Evolutionary conservation across 441 rosid species (phyloP).

Genomic region (Gossypium armourianum): DNA sequence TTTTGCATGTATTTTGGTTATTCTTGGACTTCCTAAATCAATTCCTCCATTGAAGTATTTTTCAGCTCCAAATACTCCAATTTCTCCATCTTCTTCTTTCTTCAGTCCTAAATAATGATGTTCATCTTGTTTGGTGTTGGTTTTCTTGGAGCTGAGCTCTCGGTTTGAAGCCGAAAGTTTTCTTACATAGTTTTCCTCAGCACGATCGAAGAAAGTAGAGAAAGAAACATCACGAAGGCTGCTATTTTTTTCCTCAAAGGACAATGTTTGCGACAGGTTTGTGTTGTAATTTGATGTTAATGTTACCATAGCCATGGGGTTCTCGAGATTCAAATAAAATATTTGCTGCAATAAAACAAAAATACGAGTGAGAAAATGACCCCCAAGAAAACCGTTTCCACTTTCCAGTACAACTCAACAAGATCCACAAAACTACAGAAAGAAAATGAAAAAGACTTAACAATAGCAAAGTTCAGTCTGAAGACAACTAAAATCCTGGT

Average conservation of each 20-base stretch:
- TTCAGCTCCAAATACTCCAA: slow-evolving; percentile 74
- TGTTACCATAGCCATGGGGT: slow-evolving; percentile 29
- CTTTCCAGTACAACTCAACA: neutral
- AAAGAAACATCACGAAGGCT: slow-evolving; percentile 24
- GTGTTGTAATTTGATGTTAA: slow-evolving; percentile 28
- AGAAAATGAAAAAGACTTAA: slow-evolving; percentile 22
- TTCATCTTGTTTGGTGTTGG: slow-evolving; percentile 16
- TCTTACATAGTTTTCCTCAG: slow-evolving; percentile 27
- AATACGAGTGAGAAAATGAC: neutral
- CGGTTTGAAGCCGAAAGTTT: slow-evolving; percentile 25
- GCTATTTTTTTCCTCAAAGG: slow-evolving; percentile 20
- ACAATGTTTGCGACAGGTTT: slow-evolving; percentile 21
- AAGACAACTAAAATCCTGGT: slow-evolving; percentile 4
- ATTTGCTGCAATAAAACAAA: slow-evolving; percentile 1
- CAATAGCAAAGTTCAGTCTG: slow-evolving; percentile 11
- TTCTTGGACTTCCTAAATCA: slow-evolving; percentile 40
- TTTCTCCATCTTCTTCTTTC: slow-evolving; percentile 50
- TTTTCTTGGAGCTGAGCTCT: slow-evolving; percentile 16
- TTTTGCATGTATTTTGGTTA: slow-evolving; percentile 21
- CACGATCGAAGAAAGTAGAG: slow-evolving; percentile 34
- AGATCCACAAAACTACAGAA: slow-evolving; percentile 18
- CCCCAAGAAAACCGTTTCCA: neutral
- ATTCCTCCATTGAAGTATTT: slow-evolving; percentile 61
- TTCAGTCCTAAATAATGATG: slow-evolving; percentile 19
- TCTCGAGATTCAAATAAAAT: neutral